Conservation (phyloP, 495 filamentous ascomycete species). For the Collariella sp. region DNA sequence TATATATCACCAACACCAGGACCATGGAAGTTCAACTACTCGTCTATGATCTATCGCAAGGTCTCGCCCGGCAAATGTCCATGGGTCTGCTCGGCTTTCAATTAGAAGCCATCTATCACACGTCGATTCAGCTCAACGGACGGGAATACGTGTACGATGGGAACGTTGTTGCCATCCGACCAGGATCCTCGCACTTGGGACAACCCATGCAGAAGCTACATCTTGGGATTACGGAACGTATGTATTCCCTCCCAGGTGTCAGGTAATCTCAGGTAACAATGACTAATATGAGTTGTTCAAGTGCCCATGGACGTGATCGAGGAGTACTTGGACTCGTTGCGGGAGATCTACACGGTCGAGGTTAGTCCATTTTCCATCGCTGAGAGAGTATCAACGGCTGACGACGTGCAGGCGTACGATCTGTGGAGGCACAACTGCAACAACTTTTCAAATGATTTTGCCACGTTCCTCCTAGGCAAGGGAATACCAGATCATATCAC, state of each 20-base stretch:
- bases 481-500: conserved; percentile 83
- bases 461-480: conserved; percentile 83
- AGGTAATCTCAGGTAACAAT: neutral
- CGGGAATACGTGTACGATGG: conserved; percentile 46
- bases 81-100: conserved; percentile 55
- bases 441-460: conserved; percentile 92
- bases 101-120: conserved; percentile 87
- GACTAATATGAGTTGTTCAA: neutral
- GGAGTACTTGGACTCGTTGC: conserved; percentile 82
- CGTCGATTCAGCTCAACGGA: conserved; percentile 73
- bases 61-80: conserved; percentile 43
- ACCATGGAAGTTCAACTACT: conserved; percentile 84
- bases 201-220: conserved; percentile 65
- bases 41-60: conserved; percentile 87
- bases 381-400: conserved; percentile 1
- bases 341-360: conserved; percentile 73
- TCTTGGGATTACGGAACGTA: conserved; percentile 60
- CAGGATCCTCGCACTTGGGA: conserved; percentile 80
- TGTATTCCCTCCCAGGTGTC: neutral
- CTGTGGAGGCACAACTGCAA: conserved; percentile 88
- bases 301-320: conserved; percentile 75
- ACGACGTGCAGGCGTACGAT: conserved; percentile 59
- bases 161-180: conserved; percentile 70
- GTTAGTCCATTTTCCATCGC: conserved; percentile 31
- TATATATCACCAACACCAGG: neutral